Evolutionary conservation across 2,329 filamentous ascomycete genomes (phyloP), one percentile per base, ranked within the genome.

Genomic region (Sporothrix schenckii): DNA sequence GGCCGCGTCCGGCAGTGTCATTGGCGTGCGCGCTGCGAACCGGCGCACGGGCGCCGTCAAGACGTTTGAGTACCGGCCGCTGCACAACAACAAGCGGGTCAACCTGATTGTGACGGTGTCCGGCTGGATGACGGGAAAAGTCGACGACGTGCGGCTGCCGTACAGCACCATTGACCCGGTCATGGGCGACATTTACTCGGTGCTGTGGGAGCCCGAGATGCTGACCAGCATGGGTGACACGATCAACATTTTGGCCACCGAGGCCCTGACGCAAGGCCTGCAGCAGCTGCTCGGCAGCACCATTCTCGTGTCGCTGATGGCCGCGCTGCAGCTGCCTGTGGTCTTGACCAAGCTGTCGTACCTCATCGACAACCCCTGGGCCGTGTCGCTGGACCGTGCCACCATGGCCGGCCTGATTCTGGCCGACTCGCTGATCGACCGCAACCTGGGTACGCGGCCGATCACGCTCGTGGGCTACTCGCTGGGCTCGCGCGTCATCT

Each of bases 181-280:
- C 73, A 99, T 99, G 95, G 95, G 95, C 14, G 95, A 99, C 78
- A 89, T 99, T 19, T 99, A 99, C 81, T 97, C 94, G 0, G 90
- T 99, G 13, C 84, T 96, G 71, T 99, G 95, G 94, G 95, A 99
- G 80, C 96, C 95, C 3, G 95, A 99, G 78, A 97, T 99, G 94
- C 86, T 99, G 77, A 91, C 89, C 75, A 97, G 93, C 80, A 99
- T 97, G 90, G 95, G 95, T 87, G 92, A 95, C 78, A 99, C 95
- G 60, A 98, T 99, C 77, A 97, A 97, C 76, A 98, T 99, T 80
- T 84, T 99, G 74, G 95, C 95, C 71, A 99, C 95, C 47, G 95
- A 99, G 88, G 95, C 95, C 76, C 88, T 99, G 72, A 97, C 95
- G 0, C 93, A 97, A 86, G 94, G 94, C 73, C 87, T 99, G 41